Percentiles rank a stretch among this genome's conserved stretches.
These are phyloP conservation scores for Pythium vanterpoolii DNA, from an alignment of 352 stramenopile species.

Conservation along the genomic window DNA sequence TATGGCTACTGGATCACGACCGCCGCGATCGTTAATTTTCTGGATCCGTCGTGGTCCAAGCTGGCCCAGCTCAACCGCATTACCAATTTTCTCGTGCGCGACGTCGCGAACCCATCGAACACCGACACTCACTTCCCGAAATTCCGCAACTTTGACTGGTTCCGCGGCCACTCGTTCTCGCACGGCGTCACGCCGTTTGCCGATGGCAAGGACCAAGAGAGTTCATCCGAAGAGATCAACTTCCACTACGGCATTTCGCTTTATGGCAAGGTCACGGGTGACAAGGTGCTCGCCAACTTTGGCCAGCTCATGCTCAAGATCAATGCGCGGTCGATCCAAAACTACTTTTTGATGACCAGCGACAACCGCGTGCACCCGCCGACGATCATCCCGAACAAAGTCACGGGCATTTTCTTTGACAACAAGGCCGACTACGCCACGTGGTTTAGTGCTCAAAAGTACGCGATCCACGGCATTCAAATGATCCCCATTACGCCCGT, in stretches of 20 bases:
- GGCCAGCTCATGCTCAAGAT: conserved; percentile 52
- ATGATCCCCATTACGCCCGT: conserved; percentile 75
- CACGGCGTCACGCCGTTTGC: conserved; percentile 54
- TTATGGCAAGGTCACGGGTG: conserved; percentile 32
- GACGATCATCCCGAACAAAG: conserved; percentile 68
- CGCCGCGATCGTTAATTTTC: conserved; percentile 58
- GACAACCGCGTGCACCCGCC: conserved; percentile 39
- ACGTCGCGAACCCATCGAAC: conserved; percentile 42
- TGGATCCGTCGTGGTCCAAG: conserved; percentile 56
- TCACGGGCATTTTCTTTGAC: conserved; percentile 33
- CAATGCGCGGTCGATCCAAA: conserved; percentile 48
- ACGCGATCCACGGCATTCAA: conserved; percentile 76
- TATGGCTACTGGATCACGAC: conserved; percentile 72
- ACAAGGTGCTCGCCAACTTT: conserved; percentile 25
- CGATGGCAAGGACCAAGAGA: conserved; percentile 71
- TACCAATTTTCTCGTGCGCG: conserved; percentile 34
- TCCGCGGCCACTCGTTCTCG: conserved; percentile 65
- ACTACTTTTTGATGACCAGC: conserved; percentile 57
- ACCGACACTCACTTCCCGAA: conserved; percentile 41
- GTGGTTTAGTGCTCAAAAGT: conserved; percentile 63
- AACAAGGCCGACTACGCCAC: conserved; percentile 60
- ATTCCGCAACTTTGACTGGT: conserved; percentile 80
- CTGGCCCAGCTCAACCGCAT: conserved; percentile 52
- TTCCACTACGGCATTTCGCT: conserved; percentile 32
- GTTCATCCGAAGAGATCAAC: conserved; percentile 64